Evolutionary conservation across 2,329 filamentous ascomycete species (phyloP).

Genomic region (Diaporthe ampelina): DNA sequence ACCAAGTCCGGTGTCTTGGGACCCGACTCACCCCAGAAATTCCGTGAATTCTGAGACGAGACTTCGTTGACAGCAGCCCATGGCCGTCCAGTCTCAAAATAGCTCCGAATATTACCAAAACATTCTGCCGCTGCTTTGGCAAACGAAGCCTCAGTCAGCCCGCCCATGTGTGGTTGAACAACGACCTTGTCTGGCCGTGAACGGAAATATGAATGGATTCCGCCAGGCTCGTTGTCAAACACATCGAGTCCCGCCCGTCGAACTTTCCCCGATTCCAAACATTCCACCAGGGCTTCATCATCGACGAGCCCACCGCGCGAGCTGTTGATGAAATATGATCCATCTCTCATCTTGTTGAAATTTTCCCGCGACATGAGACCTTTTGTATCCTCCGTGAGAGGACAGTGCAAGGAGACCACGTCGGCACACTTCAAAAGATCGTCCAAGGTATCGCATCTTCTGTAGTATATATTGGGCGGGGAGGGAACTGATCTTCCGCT

Average conservation of each 20-base stretch:
- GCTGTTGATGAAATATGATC: slow-evolving; percentile 64
- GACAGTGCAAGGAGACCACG: slow-evolving; percentile 64
- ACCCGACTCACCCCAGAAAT: too few species aligned
- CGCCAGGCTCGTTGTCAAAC: slow-evolving; percentile 51
- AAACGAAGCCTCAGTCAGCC: slow-evolving; percentile 19
- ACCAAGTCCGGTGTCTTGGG: not conserved
- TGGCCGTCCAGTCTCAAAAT: slow-evolving; percentile 23
- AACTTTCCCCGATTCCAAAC: slow-evolving; percentile 58
- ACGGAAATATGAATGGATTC: slow-evolving; percentile 18
- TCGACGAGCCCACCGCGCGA: slow-evolving; percentile 64
- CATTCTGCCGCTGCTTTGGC: slow-evolving; percentile 13
- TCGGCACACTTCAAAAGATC: slow-evolving; percentile 65
- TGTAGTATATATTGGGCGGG: slow-evolving; percentile 60
- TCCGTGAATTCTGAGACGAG: too few species aligned
- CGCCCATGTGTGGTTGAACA: slow-evolving; percentile 30
- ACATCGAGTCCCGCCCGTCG: slow-evolving; percentile 66
- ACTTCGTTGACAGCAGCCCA: slow-evolving; percentile 18
- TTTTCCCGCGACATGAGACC: slow-evolving; percentile 64
- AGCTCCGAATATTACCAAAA: slow-evolving; percentile 28
- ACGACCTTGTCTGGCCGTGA: slow-evolving; percentile 28
- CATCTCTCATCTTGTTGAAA: slow-evolving; percentile 64
- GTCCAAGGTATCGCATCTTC: slow-evolving; percentile 59
- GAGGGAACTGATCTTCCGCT: slow-evolving; percentile 53
- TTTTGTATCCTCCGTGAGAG: slow-evolving; percentile 60
- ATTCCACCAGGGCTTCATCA: slow-evolving; percentile 62